phyloP scores from a whole-genome alignment of 139 green algal species.

The Ettlia oleoabundans region DNA sequence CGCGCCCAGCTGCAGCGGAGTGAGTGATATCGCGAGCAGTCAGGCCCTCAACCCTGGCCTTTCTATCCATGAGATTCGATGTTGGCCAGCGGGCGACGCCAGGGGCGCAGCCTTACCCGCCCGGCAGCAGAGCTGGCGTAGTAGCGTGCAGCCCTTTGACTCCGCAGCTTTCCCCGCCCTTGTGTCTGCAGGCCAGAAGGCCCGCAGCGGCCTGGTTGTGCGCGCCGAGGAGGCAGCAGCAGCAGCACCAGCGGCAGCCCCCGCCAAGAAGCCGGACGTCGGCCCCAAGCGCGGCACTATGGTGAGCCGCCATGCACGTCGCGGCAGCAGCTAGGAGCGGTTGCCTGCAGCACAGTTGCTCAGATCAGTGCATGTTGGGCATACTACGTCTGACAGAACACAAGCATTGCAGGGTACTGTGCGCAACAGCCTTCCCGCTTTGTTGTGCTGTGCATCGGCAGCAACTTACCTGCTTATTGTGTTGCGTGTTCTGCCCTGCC shows the following conservation, averaged over 20 bases:
- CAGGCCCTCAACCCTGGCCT: not conserved
- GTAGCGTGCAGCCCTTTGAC: not conserved
- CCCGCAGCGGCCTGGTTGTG: conserved; percentile 2
- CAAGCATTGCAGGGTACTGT: not conserved
- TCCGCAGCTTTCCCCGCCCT: not conserved
- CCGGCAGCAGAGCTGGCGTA: too few relatives aligned
- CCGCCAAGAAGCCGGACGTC: conserved; percentile 61
- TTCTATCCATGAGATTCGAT: too few relatives aligned
- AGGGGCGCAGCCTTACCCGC: too few relatives aligned
- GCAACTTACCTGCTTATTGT: not conserved
- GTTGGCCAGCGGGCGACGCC: too few relatives aligned
- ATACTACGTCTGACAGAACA: too few relatives aligned
- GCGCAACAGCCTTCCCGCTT: not conserved
- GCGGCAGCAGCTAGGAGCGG: not conserved
- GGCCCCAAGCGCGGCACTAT: conserved; percentile 86
- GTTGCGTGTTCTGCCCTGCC: not conserved
- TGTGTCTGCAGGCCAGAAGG: not conserved
- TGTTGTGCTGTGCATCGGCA: not conserved
- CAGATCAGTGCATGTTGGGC: too few relatives aligned
- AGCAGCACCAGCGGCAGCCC: conserved; percentile 9
- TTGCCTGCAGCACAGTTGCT: not conserved
- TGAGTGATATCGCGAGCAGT: not conserved
- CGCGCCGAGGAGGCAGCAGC: conserved; percentile 31
- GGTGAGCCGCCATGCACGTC: conserved; percentile 47
- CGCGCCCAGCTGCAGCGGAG: too few relatives aligned